Evolutionary conservation across 2,329 filamentous ascomycete species (phyloP).

Genomic region (Parastagonospora avenae): DNA sequence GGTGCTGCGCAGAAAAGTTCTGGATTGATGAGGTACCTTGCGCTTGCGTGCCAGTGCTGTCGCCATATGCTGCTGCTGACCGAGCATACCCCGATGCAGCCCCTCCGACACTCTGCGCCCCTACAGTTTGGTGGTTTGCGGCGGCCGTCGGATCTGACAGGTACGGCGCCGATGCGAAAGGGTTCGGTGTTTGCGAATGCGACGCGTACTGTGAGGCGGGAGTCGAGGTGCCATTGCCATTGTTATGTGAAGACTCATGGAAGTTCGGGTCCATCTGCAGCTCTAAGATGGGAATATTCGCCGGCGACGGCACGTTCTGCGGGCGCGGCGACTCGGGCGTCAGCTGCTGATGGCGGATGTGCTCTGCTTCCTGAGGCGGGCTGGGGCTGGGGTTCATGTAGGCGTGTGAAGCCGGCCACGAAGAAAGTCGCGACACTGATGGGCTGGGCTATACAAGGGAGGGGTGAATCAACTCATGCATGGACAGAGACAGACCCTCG

Average conservation of each 20-base stretch:
- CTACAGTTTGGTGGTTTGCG: conserved; percentile 28
- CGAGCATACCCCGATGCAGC: conserved; percentile 28
- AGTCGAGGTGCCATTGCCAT: conserved; percentile 36
- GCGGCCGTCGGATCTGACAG: conserved; percentile 34
- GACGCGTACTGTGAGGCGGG: conserved; percentile 39
- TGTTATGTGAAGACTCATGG: conserved; percentile 69
- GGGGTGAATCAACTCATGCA: conserved; percentile 22
- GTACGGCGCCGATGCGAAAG: conserved; percentile 35
- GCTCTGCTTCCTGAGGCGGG: conserved; percentile 60
- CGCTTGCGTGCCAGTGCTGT: conserved; percentile 35
- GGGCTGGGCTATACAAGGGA: conserved; percentile 3
- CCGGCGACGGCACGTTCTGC: conserved; percentile 69
- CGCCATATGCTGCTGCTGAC: conserved; percentile 31
- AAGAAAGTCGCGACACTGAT: conserved; percentile 11
- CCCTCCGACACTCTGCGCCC: conserved; percentile 27
- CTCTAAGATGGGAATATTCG: conserved; percentile 70
- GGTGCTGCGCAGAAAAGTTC: conserved; percentile 40
- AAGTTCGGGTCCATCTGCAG: conserved; percentile 75
- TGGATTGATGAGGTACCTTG: conserved; percentile 48
- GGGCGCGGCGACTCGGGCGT: conserved; percentile 75
- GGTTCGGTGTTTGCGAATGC: conserved; percentile 39
- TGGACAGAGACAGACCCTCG: conserved; percentile 21
- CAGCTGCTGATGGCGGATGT: conserved; percentile 68
- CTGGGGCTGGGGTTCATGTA: conserved; percentile 62
- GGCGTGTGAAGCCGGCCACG: conserved; percentile 32